These are phyloP conservation scores for Trypanosoma vivax DNA, from an alignment of 208 protist genomes.

Conservation along the genomic window DNA sequence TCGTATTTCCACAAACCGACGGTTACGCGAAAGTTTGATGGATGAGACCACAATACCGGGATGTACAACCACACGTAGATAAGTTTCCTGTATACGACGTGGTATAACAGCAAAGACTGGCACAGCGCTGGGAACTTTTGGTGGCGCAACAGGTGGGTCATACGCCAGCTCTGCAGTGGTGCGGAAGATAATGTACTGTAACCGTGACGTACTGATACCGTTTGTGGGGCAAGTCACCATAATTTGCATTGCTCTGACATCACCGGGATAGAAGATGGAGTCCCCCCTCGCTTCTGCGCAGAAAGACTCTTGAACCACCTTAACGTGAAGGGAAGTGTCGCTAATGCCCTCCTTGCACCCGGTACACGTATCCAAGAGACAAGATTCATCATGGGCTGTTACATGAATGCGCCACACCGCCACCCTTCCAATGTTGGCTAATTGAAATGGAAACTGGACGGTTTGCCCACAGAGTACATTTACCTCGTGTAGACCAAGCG, in stretches of 20 bases:
- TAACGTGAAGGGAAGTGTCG: conserved; percentile 30
- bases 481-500: conserved; percentile 55
- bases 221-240: conserved; percentile 41
- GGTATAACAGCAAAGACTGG: conserved; percentile 86
- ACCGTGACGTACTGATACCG: conserved; percentile 38
- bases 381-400: conserved; percentile 74
- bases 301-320: conserved; percentile 50
- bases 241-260: conserved; percentile 51
- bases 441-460: conserved; percentile 52
- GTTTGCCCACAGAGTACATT: conserved; percentile 79
- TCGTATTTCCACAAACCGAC: conserved; percentile 64
- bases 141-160: conserved; percentile 44
- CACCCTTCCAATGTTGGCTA: conserved; percentile 68
- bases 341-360: conserved; percentile 73
- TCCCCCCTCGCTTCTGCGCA: conserved; percentile 13
- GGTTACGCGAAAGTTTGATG: conserved; percentile 53
- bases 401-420: conserved; percentile 56
- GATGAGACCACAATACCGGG: conserved; percentile 56
- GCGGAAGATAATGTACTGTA: conserved; percentile 73
- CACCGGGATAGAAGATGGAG: conserved; percentile 40
- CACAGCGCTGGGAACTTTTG: conserved; percentile 63
- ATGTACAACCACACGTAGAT: conserved; percentile 69
- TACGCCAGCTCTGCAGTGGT: conserved; percentile 63
- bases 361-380: conserved; percentile 73
- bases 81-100: conserved; percentile 73